Conservation (phyloP, 2,329 filamentous ascomycete genomes). For the Didymella arachidicola region DNA sequence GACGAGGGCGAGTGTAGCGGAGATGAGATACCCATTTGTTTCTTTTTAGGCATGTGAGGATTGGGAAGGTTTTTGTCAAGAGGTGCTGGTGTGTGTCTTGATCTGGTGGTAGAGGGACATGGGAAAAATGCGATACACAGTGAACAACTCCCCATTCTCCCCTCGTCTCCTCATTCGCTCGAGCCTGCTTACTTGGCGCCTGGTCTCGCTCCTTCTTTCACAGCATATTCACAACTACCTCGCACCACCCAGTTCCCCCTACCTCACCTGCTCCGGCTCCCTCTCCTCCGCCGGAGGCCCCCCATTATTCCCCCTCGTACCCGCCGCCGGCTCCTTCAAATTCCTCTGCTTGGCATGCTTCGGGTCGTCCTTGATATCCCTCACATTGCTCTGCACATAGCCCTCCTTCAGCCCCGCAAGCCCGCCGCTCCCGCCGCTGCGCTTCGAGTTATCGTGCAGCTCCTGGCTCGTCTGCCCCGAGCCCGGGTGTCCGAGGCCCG, state of each 20-base stretch:
- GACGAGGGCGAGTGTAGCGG: background rate
- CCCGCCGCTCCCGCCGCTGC: slow-evolving; percentile 53
- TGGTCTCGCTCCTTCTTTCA: too few relatives aligned
- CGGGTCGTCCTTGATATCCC: slow-evolving; percentile 44
- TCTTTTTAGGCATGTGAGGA: background rate
- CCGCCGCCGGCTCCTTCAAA: slow-evolving; percentile 47
- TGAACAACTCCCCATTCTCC: too few relatives aligned
- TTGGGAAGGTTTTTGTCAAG: too few relatives aligned
- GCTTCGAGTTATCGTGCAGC: slow-evolving; percentile 54
- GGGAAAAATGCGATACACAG: too few relatives aligned
- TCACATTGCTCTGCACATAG: slow-evolving; percentile 21
- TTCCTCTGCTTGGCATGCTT: slow-evolving; percentile 50
- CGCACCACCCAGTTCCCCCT: too few relatives aligned
- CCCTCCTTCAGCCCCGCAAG: slow-evolving; percentile 53
- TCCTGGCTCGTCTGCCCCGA: slow-evolving; percentile 60
- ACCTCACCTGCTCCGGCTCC: slow-evolving; percentile 35
- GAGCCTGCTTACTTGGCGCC: too few relatives aligned
- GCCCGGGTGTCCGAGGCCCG: slow-evolving; percentile 61
- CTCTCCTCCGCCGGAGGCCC: slow-evolving; percentile 47
- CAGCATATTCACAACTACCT: too few relatives aligned
- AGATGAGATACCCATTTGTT: background rate
- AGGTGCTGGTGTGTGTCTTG: too few relatives aligned
- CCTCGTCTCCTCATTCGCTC: too few relatives aligned
- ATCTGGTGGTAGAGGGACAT: too few relatives aligned
- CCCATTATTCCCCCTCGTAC: slow-evolving; percentile 44